Evolutionary conservation across 2,329 filamentous ascomycete species (phyloP), one percentile per base, ranked within the genome.

Genomic region (Ophiostoma triangulosporum): DNA sequence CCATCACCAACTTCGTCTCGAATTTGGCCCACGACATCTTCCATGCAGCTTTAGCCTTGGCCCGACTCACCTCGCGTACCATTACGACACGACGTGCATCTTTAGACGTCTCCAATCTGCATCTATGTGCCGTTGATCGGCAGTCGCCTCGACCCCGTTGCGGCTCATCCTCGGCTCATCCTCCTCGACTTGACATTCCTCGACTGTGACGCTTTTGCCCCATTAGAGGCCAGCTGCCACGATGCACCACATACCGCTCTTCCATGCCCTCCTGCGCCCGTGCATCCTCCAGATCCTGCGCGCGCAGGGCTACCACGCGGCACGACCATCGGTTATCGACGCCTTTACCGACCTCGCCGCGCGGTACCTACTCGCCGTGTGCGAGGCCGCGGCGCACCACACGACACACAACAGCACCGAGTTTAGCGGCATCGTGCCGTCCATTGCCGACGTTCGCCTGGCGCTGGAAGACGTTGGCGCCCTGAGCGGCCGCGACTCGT

Each of bases 231-330:
- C 3, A 15, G 20, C 38, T 12, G 20, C 55, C 45, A 77, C 76
- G 73, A 69, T 68, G 57, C 69, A 63, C 31, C 72, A 70, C 3
- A 67, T 70, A 9, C 66, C 72, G n/a, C 67, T 77, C 54, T 77
- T 73, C 70, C 84, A 88, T 68, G 84, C 86, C 57, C 83, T 95
- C 58, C 76, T 97, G 54, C 88, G 89, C 40, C 91, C 91, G 2
- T 83, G 84, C 48, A 80, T 96, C 57, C 80, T 97, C 55, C 89
- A 96, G 69, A 91, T 95, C 62, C 81, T 97, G 51, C 88, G 91
- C 64, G 88, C 90, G 29, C 84, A 88, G 24, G 91, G 91, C 65
- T 97, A 94, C 70, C 87, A 94, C 66, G 77, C 84, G 40, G 86
- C 88, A 50, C 82, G 82, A 53, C 83, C 88, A 2, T 84, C 84